These are phyloP conservation scores for Boechera retrofracta DNA, from an alignment of 345 rosid species.

Conservation along the genomic window DNA sequence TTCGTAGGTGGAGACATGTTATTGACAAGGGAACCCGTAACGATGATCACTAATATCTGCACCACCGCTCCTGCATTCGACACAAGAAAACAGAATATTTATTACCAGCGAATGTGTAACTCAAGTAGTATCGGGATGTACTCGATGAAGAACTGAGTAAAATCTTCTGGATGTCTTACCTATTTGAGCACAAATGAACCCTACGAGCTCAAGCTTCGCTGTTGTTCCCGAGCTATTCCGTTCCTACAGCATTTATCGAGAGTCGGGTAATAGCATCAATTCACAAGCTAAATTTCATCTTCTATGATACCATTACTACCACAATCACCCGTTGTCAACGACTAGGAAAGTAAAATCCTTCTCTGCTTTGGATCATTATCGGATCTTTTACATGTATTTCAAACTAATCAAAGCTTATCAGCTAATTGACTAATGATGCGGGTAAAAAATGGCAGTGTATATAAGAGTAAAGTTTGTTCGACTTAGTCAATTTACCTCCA, in stretches of 20 bases:
- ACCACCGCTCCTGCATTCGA: constrained; percentile 49
- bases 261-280: constrained; percentile 21
- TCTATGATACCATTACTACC: background rate
- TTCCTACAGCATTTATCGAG: constrained; percentile 26
- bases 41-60: constrained; percentile 51
- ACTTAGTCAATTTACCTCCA: constrained; percentile 48
- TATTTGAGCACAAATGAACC: constrained; percentile 45
- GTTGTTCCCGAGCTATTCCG: constrained; percentile 45
- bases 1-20: constrained; percentile 86
- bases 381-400: background rate
- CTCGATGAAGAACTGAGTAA: constrained; percentile 9
- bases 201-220: constrained; percentile 47
- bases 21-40: constrained; percentile 52
- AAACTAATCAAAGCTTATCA: background rate
- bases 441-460: background rate
- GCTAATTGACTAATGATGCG: background rate
- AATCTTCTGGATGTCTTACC: constrained; percentile 44
- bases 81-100: background rate
- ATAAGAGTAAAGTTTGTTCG: constrained; percentile 1
- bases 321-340: background rate
- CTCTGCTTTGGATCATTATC: background rate
- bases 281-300: constrained; percentile 19
- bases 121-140: background rate
- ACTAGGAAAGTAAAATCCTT: background rate
- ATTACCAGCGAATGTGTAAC: background rate